These are phyloP conservation scores for Penicillium sp. DNA, from an alignment of 2,329 filamentous ascomycete genomes.

Conservation along the genomic window DNA sequence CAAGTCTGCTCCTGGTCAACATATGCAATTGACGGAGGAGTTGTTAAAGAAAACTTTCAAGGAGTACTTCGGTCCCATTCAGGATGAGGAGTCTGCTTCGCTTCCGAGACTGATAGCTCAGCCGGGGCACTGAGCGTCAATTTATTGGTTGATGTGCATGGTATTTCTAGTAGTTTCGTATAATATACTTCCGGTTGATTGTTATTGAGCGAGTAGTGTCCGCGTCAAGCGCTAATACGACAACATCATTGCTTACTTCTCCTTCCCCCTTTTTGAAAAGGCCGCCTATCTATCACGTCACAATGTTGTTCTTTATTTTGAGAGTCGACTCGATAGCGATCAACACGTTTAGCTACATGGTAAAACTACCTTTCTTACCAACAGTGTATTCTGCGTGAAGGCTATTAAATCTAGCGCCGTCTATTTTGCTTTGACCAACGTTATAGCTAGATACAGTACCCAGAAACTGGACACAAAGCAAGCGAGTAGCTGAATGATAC, in stretches of 20 bases:
- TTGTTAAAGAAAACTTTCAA: slow-evolving; percentile 67
- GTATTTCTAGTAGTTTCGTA: neutral
- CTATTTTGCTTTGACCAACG: slow-evolving; percentile 28
- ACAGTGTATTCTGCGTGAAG: neutral
- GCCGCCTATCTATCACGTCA: too few relatives aligned
- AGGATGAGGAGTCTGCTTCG: slow-evolving; percentile 18
- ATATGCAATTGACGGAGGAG: slow-evolving; percentile 78
- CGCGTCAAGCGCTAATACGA: neutral
- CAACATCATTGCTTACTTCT: neutral
- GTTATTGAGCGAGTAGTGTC: neutral
- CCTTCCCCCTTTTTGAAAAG: neutral
- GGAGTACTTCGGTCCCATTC: slow-evolving; percentile 49
- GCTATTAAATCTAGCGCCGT: slow-evolving; percentile 15
- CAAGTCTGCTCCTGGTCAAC: slow-evolving; percentile 70
- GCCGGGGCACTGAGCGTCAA: slow-evolving; percentile 9
- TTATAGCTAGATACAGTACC: slow-evolving; percentile 26
- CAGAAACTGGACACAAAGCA: slow-evolving; percentile 7
- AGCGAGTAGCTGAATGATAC: slow-evolving; percentile 7
- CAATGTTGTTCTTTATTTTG: neutral
- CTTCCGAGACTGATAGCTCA: slow-evolving; percentile 26
- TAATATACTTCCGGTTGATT: slow-evolving; percentile 12
- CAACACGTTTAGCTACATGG: neutral
- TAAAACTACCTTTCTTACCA: neutral
- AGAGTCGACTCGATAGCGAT: neutral
- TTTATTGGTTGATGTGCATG: neutral